A percentile compares a stretch with the other conserved stretches of the same genome.
Conservation (phyloP, 169 alveolate species). For the Plasmodium inui region DNA sequence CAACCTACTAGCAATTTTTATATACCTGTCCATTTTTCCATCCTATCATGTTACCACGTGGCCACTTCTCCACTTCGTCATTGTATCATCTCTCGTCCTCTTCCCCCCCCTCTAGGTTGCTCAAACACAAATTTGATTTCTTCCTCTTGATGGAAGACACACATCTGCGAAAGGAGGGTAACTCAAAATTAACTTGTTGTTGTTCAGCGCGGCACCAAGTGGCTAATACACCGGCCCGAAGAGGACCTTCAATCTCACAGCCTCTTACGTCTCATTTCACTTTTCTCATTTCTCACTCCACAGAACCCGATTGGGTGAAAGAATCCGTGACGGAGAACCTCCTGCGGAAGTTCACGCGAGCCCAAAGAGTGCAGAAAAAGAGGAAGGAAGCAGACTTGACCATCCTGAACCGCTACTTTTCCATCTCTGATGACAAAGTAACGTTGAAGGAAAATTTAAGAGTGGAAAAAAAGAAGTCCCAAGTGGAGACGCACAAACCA, state of each 20-base stretch:
- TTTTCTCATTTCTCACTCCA: too few relatives aligned
- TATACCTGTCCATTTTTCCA: background rate
- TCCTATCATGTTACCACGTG: background rate
- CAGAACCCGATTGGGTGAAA: conserved; percentile 69
- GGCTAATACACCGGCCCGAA: background rate
- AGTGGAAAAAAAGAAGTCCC: conserved; percentile 3
- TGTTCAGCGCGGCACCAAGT: background rate
- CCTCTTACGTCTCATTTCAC: background rate
- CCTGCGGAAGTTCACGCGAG: conserved; percentile 9
- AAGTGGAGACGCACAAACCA: background rate
- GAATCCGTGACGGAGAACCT: conserved; percentile 20
- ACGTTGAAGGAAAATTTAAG: background rate
- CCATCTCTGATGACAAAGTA: conserved; percentile 27
- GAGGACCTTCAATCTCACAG: background rate
- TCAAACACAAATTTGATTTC: conserved; percentile 33
- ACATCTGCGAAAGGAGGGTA: conserved; percentile 24
- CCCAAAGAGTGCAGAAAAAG: background rate
- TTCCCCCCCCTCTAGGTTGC: conserved; percentile 25
- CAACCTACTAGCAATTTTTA: too few relatives aligned
- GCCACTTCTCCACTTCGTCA: background rate
- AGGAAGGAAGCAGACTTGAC: conserved; percentile 24
- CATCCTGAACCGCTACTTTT: conserved; percentile 28
- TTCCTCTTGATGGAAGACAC: conserved; percentile 38
- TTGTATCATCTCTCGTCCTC: background rate
- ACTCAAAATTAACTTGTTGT: too few relatives aligned